Conservation (phyloP, 2,329 filamentous ascomycete species). For the Coniochaeta hoffmannii region DNA sequence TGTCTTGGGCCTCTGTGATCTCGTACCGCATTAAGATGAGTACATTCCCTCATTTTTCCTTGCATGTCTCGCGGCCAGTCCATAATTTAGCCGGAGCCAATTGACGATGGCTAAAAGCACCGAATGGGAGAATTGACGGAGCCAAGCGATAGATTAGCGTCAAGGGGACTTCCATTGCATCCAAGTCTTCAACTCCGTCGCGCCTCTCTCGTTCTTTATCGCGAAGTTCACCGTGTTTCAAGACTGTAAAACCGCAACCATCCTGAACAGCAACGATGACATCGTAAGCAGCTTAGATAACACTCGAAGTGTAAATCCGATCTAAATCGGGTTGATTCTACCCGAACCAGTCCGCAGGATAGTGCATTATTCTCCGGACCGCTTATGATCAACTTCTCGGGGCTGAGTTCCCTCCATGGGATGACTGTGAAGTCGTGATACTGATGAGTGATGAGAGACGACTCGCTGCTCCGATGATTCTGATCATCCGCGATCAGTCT, state of each 20-base stretch:
- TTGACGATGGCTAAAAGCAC: neutral
- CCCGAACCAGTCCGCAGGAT: neutral
- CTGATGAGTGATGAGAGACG: neutral
- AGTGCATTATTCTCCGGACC: neutral
- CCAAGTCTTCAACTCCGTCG: neutral
- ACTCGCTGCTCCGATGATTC: neutral
- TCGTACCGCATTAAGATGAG: neutral
- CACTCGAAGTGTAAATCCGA: neutral
- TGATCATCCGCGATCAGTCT: neutral
- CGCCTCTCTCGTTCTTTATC: neutral
- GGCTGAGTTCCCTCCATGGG: neutral
- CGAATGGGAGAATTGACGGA: neutral
- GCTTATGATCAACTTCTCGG: neutral
- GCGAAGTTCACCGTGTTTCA: neutral
- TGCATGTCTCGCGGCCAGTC: neutral
- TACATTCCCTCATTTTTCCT: neutral
- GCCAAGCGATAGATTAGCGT: neutral
- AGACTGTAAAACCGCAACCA: too few species aligned
- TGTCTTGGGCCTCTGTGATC: neutral
- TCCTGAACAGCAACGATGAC: neutral
- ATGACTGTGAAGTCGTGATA: neutral
- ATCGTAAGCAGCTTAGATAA: too few species aligned
- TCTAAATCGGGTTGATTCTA: neutral
- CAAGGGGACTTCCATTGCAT: neutral
- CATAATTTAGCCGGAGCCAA: conserved; percentile 3